These are phyloP conservation scores for Deinandra increscens DNA, from an alignment of 129 eudicot species.

Conservation along the genomic window DNA sequence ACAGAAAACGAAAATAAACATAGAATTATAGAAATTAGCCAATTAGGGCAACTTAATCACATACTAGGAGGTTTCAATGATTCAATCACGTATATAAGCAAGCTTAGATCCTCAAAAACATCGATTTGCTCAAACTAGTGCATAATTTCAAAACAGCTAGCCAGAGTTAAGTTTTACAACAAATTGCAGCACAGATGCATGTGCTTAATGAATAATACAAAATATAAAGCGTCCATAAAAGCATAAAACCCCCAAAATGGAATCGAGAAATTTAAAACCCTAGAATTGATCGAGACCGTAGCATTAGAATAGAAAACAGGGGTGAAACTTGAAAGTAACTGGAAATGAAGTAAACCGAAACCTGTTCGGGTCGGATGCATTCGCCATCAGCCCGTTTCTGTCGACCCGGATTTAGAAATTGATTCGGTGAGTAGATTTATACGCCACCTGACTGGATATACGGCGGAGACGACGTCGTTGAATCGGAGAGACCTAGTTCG, in stretches of 20 bases:
- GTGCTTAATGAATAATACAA: slow-evolving; percentile 4
- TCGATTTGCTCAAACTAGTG: slow-evolving; percentile 1
- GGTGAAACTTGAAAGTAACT: background rate
- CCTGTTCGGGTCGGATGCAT: slow-evolving; percentile 33
- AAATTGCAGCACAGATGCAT: slow-evolving; percentile 21
- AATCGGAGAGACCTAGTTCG: background rate
- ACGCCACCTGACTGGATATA: slow-evolving; percentile 39
- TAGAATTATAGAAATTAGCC: too few relatives aligned
- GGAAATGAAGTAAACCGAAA: background rate
- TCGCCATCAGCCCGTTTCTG: slow-evolving; percentile 48
- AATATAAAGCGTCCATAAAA: slow-evolving; percentile 14
- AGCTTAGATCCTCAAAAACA: background rate
- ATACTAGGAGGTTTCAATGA: background rate
- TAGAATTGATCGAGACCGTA: slow-evolving; percentile 20
- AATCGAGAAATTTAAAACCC: slow-evolving; percentile 17
- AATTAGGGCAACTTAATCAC: background rate
- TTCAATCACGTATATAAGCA: slow-evolving; percentile 14
- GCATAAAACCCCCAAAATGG: slow-evolving; percentile 24
- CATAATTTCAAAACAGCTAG: background rate
- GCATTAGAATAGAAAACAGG: background rate
- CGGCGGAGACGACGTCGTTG: slow-evolving; percentile 46
- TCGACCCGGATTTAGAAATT: slow-evolving; percentile 41
- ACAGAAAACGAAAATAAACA: slow-evolving; percentile 9
- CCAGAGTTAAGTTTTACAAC: background rate
- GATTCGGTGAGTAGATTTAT: slow-evolving; percentile 20